A percentile compares a stretch with the other conserved stretches of the same genome.
phyloP scores from a whole-genome alignment of 2,329 filamentous ascomycete genomes.

The Lasiodiplodia theobromae region DNA sequence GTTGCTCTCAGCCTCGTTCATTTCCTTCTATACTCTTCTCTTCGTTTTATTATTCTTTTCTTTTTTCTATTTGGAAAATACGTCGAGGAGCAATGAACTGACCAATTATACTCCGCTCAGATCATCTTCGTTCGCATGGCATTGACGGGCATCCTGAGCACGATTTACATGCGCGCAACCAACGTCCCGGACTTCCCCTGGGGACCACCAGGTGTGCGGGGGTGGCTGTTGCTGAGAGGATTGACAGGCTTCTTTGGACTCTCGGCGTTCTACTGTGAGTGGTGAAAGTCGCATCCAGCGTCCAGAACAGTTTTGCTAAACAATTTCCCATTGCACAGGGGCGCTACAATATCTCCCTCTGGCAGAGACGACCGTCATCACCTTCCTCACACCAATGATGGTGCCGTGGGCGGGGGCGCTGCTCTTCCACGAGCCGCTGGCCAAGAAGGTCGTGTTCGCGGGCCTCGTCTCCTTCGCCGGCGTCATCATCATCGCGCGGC shows the following conservation, averaged over 20 bases:
- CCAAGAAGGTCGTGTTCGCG: constrained; percentile 76
- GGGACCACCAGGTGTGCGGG: constrained; percentile 35
- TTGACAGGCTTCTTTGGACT: constrained; percentile 39
- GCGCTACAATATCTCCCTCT: constrained; percentile 78
- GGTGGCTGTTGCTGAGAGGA: constrained; percentile 36
- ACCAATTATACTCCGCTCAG: constrained; percentile 36
- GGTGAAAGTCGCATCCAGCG: neutral
- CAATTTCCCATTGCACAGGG: constrained; percentile 57
- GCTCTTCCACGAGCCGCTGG: constrained; percentile 76
- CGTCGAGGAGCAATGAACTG: neutral
- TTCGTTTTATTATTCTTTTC: neutral
- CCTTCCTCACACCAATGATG: constrained; percentile 79
- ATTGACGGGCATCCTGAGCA: constrained; percentile 71
- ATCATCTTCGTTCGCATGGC: constrained; percentile 81
- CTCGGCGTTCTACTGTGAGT: constrained; percentile 41
- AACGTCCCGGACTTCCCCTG: constrained; percentile 44
- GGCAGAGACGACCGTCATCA: constrained; percentile 85
- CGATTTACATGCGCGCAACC: constrained; percentile 74
- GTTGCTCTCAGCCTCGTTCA: no score
- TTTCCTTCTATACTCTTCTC: no score
- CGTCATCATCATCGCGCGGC: constrained; percentile 81
- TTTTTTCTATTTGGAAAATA: neutral
- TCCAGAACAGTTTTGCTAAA: no score
- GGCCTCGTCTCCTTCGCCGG: constrained; percentile 75
- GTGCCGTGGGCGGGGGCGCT: constrained; percentile 81